phyloP scores from a whole-genome alignment of 148 eudicot species.

The Silene conica region DNA sequence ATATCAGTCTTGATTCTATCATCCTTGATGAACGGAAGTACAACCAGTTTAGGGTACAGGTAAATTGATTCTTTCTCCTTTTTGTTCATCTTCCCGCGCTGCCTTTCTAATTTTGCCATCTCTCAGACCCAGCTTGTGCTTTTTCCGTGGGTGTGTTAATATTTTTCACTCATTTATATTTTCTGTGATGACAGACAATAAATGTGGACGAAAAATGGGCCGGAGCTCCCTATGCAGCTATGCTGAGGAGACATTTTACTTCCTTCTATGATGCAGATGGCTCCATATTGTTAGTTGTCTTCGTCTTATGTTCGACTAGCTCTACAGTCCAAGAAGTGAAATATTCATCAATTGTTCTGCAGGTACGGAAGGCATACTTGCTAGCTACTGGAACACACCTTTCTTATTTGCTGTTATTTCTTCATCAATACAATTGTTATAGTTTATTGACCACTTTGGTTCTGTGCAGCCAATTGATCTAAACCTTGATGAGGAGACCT shows the following conservation, averaged over 20 bases:
- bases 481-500: constrained; percentile 92
- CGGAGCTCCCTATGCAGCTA: constrained; percentile 92
- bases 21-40: constrained; percentile 52
- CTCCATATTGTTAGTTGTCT: constrained; percentile 43
- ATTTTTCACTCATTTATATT: constrained; percentile 8
- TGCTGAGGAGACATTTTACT: constrained; percentile 74
- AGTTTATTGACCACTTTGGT: constrained; percentile 9
- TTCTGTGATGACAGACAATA: constrained; percentile 44
- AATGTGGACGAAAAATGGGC: constrained; percentile 81
- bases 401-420: not conserved
- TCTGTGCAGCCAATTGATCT: constrained; percentile 74
- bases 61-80: constrained; percentile 23
- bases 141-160: not conserved
- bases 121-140: not conserved
- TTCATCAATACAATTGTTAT: not conserved
- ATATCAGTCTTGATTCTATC: constrained; percentile 58
- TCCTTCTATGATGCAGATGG: constrained; percentile 38
- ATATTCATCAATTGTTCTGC: constrained; percentile 72
- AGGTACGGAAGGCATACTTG: constrained; percentile 44
- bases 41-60: constrained; percentile 68
- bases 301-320: constrained; percentile 56
- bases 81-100: constrained; percentile 1
- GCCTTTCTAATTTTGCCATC: not conserved
- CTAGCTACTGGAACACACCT: not conserved
- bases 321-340: constrained; percentile 67